These are phyloP conservation scores for Orbilia ellipsospora DNA, from an alignment of 2,329 filamentous ascomycete genomes.

Conservation along the genomic window DNA sequence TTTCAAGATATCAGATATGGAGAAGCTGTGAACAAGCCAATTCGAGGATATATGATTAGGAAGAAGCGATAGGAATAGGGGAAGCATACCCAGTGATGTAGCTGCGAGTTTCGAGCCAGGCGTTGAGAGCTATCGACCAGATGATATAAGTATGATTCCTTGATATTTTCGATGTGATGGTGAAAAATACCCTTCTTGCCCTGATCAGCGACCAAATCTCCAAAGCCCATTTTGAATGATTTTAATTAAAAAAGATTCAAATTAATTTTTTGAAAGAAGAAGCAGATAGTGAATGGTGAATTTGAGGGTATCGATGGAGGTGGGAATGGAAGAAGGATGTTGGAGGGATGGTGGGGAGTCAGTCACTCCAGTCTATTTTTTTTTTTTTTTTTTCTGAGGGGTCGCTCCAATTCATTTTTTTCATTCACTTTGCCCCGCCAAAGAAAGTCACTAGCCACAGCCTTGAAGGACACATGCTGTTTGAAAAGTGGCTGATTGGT, in stretches of 20 bases:
- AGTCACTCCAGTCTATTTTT: no score
- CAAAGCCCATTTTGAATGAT: constrained; percentile 73
- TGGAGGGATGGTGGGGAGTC: constrained; percentile 24
- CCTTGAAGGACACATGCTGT: not conserved
- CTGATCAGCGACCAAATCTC: constrained; percentile 74
- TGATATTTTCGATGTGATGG: constrained; percentile 16
- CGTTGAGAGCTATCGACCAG: constrained; percentile 68
- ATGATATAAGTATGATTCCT: constrained; percentile 16
- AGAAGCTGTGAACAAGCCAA: constrained; percentile 68
- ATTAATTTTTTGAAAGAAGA: constrained; percentile 2
- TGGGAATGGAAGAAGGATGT: not conserved
- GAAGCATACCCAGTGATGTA: constrained; percentile 83
- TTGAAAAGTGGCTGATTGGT: constrained; percentile 28
- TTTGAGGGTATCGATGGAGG: constrained; percentile 4
- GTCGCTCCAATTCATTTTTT: constrained; percentile 31
- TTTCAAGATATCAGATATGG: constrained; percentile 63
- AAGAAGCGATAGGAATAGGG: constrained; percentile 54
- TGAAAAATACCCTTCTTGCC: constrained; percentile 69
- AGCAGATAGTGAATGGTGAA: not conserved
- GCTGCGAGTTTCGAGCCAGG: constrained; percentile 78
- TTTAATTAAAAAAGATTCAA: constrained; percentile 5
- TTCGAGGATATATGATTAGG: constrained; percentile 57
- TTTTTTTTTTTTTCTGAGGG: constrained; percentile 12
- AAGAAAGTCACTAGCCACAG: constrained; percentile 21
- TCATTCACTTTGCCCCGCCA: constrained; percentile 38